These are phyloP conservation scores for Clonostachys rhizophaga DNA, from an alignment of 2,329 filamentous ascomycete species.

Conservation along the genomic window DNA sequence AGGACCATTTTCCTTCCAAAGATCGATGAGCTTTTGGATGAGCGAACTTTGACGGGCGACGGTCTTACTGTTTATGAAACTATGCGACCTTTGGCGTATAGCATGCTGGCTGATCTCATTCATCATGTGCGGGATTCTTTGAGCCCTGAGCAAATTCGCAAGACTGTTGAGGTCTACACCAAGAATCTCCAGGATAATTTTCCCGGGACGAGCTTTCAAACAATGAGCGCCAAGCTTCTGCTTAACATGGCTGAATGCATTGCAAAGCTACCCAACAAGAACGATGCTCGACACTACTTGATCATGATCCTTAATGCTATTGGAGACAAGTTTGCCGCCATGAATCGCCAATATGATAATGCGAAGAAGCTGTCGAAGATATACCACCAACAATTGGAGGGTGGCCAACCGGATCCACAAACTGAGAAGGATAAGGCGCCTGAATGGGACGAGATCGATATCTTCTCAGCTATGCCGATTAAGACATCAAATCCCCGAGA, in stretches of 20 bases:
- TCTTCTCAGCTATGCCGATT: conserved; percentile 94
- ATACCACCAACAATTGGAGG: conserved; percentile 60
- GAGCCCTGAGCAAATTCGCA: conserved; percentile 83
- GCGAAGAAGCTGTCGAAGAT: conserved; percentile 86
- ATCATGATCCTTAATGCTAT: conserved; percentile 98
- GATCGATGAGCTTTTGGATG: conserved; percentile 92
- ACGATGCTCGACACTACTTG: conserved; percentile 89
- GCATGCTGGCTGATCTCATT: conserved; percentile 96
- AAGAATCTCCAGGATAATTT: conserved; percentile 93
- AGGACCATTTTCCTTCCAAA: conserved; percentile 90
- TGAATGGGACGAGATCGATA: conserved; percentile 97
- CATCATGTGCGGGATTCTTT: conserved; percentile 94
- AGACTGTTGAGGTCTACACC: conserved; percentile 96
- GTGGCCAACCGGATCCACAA: conserved; percentile 66
- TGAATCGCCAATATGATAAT: conserved; percentile 95
- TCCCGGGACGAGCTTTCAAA: conserved; percentile 97
- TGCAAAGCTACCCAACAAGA: conserved; percentile 86
- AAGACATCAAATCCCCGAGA: conserved; percentile 91
- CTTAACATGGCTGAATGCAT: conserved; percentile 99
- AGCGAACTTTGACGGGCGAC: conserved; percentile 90
- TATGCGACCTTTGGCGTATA: conserved; percentile 92
- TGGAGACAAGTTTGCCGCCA: conserved; percentile 94
- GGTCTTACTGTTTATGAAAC: conserved; percentile 95
- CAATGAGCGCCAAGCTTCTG: conserved; percentile 96
- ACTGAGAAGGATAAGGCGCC: conserved; percentile 76